These are phyloP conservation scores for Graphiopsis chlorocephala DNA, from an alignment of 2,329 filamentous ascomycete genomes.

Conservation along the genomic window DNA sequence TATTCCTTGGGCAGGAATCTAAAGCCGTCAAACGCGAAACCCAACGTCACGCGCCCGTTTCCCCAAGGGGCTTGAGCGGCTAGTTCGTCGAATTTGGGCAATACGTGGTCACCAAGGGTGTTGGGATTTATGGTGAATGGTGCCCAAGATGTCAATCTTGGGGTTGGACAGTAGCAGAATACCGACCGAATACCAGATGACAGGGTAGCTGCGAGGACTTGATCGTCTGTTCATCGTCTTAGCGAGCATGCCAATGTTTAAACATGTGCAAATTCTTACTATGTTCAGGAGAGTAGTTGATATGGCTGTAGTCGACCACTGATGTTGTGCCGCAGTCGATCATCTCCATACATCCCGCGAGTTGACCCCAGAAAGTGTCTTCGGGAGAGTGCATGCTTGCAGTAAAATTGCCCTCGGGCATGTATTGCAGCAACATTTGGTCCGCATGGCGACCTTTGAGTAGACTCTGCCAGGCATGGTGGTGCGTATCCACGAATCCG, in stretches of 20 bases:
- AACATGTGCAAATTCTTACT: background rate
- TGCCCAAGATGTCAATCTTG: constrained; percentile 32
- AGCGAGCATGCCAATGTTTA: background rate
- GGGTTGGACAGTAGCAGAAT: constrained; percentile 43
- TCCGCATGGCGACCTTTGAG: constrained; percentile 40
- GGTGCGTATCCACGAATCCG: constrained; percentile 46
- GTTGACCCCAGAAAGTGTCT: constrained; percentile 49
- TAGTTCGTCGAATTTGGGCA: constrained; percentile 38
- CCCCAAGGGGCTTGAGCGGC: constrained; percentile 32
- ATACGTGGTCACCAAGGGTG: constrained; percentile 37
- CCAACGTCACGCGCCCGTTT: constrained; percentile 40
- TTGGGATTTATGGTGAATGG: constrained; percentile 30
- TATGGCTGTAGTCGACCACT: constrained; percentile 38
- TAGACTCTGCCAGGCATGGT: constrained; percentile 48
- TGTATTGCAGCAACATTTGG: constrained; percentile 44
- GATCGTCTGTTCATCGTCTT: constrained; percentile 9
- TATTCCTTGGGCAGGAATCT: constrained; percentile 38
- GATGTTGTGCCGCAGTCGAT: constrained; percentile 45
- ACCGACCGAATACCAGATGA: constrained; percentile 48
- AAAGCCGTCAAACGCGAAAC: constrained; percentile 45
- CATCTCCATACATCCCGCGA: constrained; percentile 41
- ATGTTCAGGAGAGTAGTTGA: constrained; percentile 34
- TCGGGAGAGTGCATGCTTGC: constrained; percentile 37
- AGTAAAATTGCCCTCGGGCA: constrained; percentile 40
- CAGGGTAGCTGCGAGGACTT: constrained; percentile 42